Evolutionary conservation across 2,329 filamentous ascomycete genomes (phyloP).

Genomic region (Ophiostoma australiae): DNA sequence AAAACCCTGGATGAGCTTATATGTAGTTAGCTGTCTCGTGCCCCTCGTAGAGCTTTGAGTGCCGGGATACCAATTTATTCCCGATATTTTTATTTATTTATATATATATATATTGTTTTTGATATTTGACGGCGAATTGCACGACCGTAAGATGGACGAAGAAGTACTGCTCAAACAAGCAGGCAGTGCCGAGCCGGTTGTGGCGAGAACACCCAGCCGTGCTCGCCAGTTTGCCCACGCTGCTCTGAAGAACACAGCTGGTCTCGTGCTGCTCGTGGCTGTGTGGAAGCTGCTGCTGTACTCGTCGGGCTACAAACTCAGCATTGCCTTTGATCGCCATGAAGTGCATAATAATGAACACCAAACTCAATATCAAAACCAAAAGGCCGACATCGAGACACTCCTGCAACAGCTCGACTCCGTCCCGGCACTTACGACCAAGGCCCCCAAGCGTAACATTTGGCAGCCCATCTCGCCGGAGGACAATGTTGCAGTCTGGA

Average conservation of each 20-base stretch:
- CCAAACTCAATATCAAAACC: neutral
- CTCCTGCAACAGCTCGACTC: conserved; percentile 10
- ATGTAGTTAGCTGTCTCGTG: neutral
- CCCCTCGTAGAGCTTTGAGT: neutral
- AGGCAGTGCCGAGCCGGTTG: neutral
- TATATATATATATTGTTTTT: neutral
- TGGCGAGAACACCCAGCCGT: conserved; percentile 7
- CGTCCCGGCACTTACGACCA: conserved; percentile 14
- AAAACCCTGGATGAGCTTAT: neutral
- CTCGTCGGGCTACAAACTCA: conserved; percentile 5
- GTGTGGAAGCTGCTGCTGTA: conserved; percentile 14
- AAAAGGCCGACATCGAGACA: neutral
- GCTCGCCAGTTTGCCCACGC: conserved; percentile 8
- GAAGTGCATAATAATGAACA: neutral
- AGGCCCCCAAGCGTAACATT: conserved; percentile 39
- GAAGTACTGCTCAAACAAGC: conserved; percentile 9
- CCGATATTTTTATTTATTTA: too few species aligned
- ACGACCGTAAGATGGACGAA: conserved; percentile 4
- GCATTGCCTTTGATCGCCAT: conserved; percentile 6
- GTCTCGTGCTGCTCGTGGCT: conserved; percentile 6
- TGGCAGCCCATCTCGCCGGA: conserved; percentile 40
- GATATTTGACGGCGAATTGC: neutral
- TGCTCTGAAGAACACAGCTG: conserved; percentile 1
- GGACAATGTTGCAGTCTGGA: conserved; percentile 42
- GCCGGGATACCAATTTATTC: neutral